Percentiles rank a stretch among this genome's conserved stretches.
phyloP scores from a whole-genome alignment of 768 basidiomycete species.

The Lactifluus volemus region DNA sequence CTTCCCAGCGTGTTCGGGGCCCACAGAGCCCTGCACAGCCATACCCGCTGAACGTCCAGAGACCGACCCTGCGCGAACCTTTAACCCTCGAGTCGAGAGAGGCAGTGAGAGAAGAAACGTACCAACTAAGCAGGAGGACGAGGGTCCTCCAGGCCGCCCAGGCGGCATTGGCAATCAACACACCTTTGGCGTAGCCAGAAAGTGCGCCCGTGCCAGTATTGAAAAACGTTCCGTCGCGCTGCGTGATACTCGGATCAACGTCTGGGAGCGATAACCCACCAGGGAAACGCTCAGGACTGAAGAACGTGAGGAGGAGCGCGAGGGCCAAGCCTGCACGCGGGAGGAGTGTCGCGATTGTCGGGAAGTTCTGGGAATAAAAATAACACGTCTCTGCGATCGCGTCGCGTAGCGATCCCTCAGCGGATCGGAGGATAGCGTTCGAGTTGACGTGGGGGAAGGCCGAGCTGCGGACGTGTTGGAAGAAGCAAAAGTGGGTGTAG shows the following conservation, averaged over 20 bases:
- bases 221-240: slow-evolving; percentile 74
- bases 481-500: slow-evolving; percentile 62
- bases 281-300: slow-evolving; percentile 34
- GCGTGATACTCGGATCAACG: slow-evolving; percentile 33
- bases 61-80: slow-evolving; percentile 44
- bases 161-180: slow-evolving; percentile 69
- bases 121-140: slow-evolving; percentile 66
- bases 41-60: slow-evolving; percentile 73
- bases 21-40: slow-evolving; percentile 78
- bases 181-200: slow-evolving; percentile 67
- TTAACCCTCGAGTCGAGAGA: not conserved
- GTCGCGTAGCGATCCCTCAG: slow-evolving; percentile 31
- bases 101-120: slow-evolving; percentile 2
- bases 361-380: slow-evolving; percentile 77
- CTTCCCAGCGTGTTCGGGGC: slow-evolving; percentile 78
- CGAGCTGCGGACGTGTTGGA: slow-evolving; percentile 66
- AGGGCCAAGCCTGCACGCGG: slow-evolving; percentile 74
- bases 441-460: slow-evolving; percentile 50
- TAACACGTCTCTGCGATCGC: slow-evolving; percentile 78
- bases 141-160: slow-evolving; percentile 74
- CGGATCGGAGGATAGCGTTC: slow-evolving; percentile 22
- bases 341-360: slow-evolving; percentile 72
- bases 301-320: slow-evolving; percentile 62
- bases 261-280: slow-evolving; percentile 39
- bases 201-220: slow-evolving; percentile 50